Evolutionary conservation across 2,329 filamentous ascomycete species (phyloP), one percentile per base, ranked within the genome.

Genomic region (Botrytis fragariae): DNA sequence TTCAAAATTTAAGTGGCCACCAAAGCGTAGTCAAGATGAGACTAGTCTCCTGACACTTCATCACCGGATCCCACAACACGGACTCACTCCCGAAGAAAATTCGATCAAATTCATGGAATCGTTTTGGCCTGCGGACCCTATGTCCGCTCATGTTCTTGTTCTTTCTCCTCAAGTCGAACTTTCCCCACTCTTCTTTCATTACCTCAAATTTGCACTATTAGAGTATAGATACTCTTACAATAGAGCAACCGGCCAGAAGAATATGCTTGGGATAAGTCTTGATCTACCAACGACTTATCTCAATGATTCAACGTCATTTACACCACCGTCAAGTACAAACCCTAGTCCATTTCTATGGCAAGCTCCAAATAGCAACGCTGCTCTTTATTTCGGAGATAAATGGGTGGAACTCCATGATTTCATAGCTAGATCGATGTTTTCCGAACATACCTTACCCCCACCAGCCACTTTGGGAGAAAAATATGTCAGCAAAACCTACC

Each of bases 391-490:
- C 72, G 94, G 95, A 61, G 89, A 94, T 65, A 94, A 92, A 79
- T 99, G 96, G 96, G 84, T 88, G 20, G 93, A 97, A 77, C 87
- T 97, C 16, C 94, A 98, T 80, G 88, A 90, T 18, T 96, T 97
- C 77, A 87, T 97, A 3, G 88, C 92, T 18, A 73, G 77, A 29
- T 37, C 71, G 1, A 75, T 81, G 9, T 67, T 72, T 39, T 77
- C 79, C 12, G 81, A 82, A 51, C 76, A 77, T 14, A 79, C 78
- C n/a, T 77, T 82, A 12, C 77, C 81, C 1, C 78, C 82, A 2
- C 83, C 85, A 1, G 77, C 82, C 0, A 79, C 87, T 12, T 76
- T 87, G 29, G 81, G 83, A 9, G 79, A 84, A 37, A 93, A 92
- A 79, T 76, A 86, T 18, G 86, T 94, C n/a, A 89, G 90, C 67